Conservation (phyloP, 1,139 yeast genomes). For the Pichia sp. region DNA sequence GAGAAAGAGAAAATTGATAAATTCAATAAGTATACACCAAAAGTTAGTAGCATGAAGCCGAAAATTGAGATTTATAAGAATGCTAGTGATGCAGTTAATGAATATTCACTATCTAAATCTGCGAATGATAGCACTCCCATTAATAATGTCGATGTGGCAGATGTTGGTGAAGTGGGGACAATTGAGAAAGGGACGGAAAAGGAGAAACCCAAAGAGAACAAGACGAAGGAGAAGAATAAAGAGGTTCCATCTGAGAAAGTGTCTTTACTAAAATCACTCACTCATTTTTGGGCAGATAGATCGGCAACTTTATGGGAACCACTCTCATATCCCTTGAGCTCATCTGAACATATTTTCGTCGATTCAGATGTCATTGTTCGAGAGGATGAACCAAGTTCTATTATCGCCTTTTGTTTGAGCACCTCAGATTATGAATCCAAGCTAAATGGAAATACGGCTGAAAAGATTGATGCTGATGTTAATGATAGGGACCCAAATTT, state of each 20-base stretch:
- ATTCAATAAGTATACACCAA: constrained; percentile 65
- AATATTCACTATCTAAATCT: constrained; percentile 10
- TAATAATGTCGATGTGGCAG: too few relatives aligned
- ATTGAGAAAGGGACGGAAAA: constrained; percentile 4
- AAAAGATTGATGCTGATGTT: constrained; percentile 1
- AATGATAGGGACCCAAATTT: constrained; percentile 2
- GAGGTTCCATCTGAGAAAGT: constrained; percentile 45
- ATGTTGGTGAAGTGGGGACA: background rate
- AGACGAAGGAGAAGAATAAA: constrained; percentile 2
- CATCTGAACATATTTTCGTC: constrained; percentile 85
- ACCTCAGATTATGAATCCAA: constrained; percentile 63
- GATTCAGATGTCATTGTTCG: constrained; percentile 92
- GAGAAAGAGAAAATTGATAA: constrained; percentile 57
- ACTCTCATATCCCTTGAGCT: constrained; percentile 68
- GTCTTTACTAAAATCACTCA: constrained; percentile 73
- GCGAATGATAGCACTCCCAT: background rate
- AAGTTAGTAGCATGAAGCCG: constrained; percentile 73
- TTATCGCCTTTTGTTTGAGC: constrained; percentile 87
- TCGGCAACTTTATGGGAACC: constrained; percentile 97
- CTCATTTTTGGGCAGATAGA: constrained; percentile 96
- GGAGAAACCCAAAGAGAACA: constrained; percentile 3
- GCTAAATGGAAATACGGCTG: constrained; percentile 11
- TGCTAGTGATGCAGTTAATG: constrained; percentile 73
- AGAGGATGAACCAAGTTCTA: constrained; percentile 94
- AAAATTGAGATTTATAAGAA: constrained; percentile 88